Evolutionary conservation across 2,329 filamentous ascomycete genomes (phyloP).

Genomic region (Sporothrix curviconia): DNA sequence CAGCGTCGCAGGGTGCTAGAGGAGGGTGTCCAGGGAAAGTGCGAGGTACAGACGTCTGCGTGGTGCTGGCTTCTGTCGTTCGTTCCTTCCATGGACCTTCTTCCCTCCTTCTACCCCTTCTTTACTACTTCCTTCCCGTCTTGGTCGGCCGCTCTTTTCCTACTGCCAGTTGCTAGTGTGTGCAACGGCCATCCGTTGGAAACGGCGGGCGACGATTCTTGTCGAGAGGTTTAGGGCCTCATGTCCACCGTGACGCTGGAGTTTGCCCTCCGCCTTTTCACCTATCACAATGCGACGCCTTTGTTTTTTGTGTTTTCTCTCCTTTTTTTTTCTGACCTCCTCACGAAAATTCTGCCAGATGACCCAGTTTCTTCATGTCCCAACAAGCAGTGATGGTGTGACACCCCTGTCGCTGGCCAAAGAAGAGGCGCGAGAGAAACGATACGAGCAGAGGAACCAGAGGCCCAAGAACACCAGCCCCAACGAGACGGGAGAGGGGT

Average conservation of each 20-base stretch:
- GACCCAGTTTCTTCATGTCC: neutral
- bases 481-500: neutral
- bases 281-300: too few relatives aligned
- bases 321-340: neutral
- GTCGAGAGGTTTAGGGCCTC: too few relatives aligned
- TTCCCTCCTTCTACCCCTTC: too few relatives aligned
- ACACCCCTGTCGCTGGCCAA: neutral
- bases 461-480: constrained; percentile 1
- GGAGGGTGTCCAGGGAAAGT: too few relatives aligned
- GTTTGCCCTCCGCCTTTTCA: too few relatives aligned
- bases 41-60: too few relatives aligned
- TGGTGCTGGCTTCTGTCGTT: neutral
- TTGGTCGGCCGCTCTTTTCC: constrained; percentile 3
- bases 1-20: too few relatives aligned
- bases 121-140: neutral
- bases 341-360: neutral
- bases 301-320: neutral
- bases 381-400: constrained; percentile 13
- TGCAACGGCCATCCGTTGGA: neutral
- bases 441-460: too few relatives aligned
- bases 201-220: neutral
- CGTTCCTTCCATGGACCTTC: constrained; percentile 2
- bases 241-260: too few relatives aligned
- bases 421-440: too few relatives aligned
- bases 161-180: neutral